Percentiles rank a stretch among this genome's conserved stretches.
phyloP scores from a whole-genome alignment of 306 rosid species.

The Fragaria iinumae region DNA sequence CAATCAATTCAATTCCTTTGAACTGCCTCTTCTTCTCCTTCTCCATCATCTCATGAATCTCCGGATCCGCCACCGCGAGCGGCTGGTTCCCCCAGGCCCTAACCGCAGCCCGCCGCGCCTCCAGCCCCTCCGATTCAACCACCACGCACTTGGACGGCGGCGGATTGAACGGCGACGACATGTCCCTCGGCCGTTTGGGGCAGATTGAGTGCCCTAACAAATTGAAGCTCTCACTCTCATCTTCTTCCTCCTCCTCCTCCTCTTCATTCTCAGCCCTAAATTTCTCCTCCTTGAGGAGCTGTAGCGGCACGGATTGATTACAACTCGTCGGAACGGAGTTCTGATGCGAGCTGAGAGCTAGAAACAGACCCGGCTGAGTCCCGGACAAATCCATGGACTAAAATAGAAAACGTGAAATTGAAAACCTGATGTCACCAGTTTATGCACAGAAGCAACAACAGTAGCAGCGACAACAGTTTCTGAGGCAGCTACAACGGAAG shows the following conservation, averaged over 20 bases:
- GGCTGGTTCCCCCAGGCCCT: conserved; percentile 73
- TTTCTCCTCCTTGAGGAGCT: conserved; percentile 35
- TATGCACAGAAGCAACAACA: conserved; percentile 59
- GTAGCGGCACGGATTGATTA: conserved; percentile 26
- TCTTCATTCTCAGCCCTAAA: conserved; percentile 34
- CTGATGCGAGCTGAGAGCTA: conserved; percentile 47
- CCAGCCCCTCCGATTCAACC: conserved; percentile 37
- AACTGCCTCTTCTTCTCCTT: conserved; percentile 70
- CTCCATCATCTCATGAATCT: conserved; percentile 60
- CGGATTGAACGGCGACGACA: conserved; percentile 10
- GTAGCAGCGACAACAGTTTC: conserved; percentile 69
- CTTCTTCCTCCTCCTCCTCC: conserved; percentile 20
- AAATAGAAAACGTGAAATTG: too few relatives aligned
- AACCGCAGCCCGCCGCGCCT: conserved; percentile 36
- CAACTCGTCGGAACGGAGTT: conserved; percentile 21
- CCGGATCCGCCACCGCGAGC: conserved; percentile 62
- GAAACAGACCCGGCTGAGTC: conserved; percentile 54
- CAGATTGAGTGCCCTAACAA: conserved; percentile 53
- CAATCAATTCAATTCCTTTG: conserved; percentile 74
- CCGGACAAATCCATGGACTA: conserved; percentile 42
- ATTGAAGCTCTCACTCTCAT: conserved; percentile 49
- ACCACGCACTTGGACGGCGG: conserved; percentile 41
- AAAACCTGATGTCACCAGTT: background rate
- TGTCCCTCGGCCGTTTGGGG: conserved; percentile 50
- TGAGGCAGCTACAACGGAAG: conserved; percentile 39